Percentiles rank a stretch among this genome's conserved stretches.
phyloP scores from a whole-genome alignment of 2,329 filamentous ascomycete genomes.

The Trichocomaceae sp. region DNA sequence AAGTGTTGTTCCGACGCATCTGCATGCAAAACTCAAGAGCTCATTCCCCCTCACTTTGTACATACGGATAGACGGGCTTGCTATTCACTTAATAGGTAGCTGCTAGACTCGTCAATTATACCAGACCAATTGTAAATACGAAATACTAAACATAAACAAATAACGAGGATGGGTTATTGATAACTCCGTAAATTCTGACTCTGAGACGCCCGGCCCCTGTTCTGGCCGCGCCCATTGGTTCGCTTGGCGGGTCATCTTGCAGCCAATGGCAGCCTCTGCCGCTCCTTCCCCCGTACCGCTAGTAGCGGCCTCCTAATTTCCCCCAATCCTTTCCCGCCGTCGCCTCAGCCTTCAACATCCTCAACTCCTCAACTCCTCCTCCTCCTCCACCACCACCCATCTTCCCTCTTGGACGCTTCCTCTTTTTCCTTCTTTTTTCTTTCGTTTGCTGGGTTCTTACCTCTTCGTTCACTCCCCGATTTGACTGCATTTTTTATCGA shows the following conservation, averaged over 20 bases:
- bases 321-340: slow-evolving; percentile 7
- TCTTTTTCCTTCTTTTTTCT: slow-evolving; percentile 26
- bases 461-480: slow-evolving; percentile 26
- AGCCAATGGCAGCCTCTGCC: background rate
- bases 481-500: slow-evolving; percentile 10
- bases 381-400: slow-evolving; percentile 16
- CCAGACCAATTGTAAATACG: no score
- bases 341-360: background rate
- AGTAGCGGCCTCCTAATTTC: background rate
- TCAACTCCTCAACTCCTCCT: slow-evolving; percentile 13
- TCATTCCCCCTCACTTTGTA: background rate
- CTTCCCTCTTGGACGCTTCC: slow-evolving; percentile 20
- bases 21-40: background rate
- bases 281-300: background rate
- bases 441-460: slow-evolving; percentile 19
- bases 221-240: slow-evolving; percentile 1
- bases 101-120: background rate
- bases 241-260: slow-evolving; percentile 3
- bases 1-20: background rate
- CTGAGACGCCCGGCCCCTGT: slow-evolving; percentile 11
- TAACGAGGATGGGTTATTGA: no score
- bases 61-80: no score
- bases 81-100: background rate
- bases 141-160: no score
- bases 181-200: no score